A percentile compares a stretch with the other conserved stretches of the same genome.
Conservation (phyloP, 176 grass and related monocot species). For the Sorghum bicolor region DNA sequence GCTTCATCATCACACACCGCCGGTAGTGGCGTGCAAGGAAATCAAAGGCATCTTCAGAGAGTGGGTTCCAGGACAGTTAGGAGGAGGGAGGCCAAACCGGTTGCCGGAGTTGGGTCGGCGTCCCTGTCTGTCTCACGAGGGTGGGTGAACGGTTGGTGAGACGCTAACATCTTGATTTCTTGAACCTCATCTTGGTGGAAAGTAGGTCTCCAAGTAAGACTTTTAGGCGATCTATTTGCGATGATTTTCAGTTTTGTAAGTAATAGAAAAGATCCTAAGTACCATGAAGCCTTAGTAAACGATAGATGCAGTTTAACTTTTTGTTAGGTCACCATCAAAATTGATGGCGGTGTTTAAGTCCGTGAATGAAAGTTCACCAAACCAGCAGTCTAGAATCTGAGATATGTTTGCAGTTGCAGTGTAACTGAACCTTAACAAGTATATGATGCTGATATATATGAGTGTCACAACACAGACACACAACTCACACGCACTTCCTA, state of each 20-base stretch:
- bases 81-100: background rate
- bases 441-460: background rate
- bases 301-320: background rate
- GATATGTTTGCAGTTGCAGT: background rate
- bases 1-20: too few species aligned
- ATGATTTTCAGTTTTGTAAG: background rate
- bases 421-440: background rate
- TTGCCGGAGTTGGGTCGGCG: conserved; percentile 1
- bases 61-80: background rate
- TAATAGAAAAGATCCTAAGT: background rate
- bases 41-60: background rate
- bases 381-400: background rate
- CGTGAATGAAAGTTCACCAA: background rate
- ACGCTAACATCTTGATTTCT: conserved; percentile 4
- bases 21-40: background rate
- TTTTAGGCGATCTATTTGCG: background rate
- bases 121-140: background rate
- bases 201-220: background rate
- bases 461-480: background rate
- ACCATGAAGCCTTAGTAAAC: background rate
- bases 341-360: background rate
- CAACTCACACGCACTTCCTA: background rate
- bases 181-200: background rate
- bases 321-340: background rate
- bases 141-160: background rate